Evolutionary conservation across 352 stramenopile genomes (phyloP).

Genomic region (Poterioochromonas sp.): DNA sequence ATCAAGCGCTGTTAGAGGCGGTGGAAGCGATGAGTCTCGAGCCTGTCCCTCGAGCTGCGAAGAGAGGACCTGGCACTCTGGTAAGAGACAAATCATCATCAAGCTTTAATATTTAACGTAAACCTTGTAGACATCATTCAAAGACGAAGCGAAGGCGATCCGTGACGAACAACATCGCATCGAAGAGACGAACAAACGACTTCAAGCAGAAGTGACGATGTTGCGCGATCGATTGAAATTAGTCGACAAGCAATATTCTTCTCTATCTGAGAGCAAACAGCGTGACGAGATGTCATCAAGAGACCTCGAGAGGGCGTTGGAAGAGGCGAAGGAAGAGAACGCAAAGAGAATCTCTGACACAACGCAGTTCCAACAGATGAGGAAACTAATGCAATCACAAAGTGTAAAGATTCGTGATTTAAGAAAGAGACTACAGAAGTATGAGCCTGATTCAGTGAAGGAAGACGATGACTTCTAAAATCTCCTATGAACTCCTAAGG

Average conservation of each 20-base stretch:
- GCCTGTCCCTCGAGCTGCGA: neutral
- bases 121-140: neutral
- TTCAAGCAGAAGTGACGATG: neutral
- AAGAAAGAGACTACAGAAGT: neutral
- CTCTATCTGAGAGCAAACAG: slow-evolving; percentile 11
- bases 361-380: slow-evolving; percentile 33
- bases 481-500: too few relatives aligned
- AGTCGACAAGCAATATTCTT: neutral
- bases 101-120: neutral
- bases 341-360: slow-evolving; percentile 26
- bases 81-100: neutral
- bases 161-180: slow-evolving; percentile 15
- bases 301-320: slow-evolving; percentile 16
- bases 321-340: slow-evolving; percentile 27
- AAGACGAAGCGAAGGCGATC: slow-evolving; percentile 28
- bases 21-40: slow-evolving; percentile 34
- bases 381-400: slow-evolving; percentile 30
- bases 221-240: neutral
- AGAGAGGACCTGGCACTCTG: neutral
- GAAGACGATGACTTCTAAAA: slow-evolving; percentile 33
- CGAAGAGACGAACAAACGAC: neutral
- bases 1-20: slow-evolving; percentile 18
- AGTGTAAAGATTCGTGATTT: slow-evolving; percentile 31
- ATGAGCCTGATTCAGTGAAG: slow-evolving; percentile 24
- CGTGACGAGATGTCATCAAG: neutral